A percentile compares a stretch with the other conserved stretches of the same genome.
phyloP scores from a whole-genome alignment of 768 basidiomycete genomes.

The Lentinus tigrinus region DNA sequence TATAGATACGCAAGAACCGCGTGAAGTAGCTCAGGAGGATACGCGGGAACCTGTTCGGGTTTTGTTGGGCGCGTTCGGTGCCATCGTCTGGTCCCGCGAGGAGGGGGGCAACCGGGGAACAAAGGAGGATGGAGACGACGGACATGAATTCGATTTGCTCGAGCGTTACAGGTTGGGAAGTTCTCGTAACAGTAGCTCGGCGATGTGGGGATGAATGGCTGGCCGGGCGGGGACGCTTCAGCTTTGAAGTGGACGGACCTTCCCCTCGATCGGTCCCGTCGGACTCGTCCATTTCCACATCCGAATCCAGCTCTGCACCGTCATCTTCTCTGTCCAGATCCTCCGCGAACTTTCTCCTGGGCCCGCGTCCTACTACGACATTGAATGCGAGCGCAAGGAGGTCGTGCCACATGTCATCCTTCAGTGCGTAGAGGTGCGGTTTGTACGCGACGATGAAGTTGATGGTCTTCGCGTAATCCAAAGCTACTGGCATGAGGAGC shows the following conservation, averaged over 20 bases:
- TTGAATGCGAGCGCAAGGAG: slow-evolving; percentile 76
- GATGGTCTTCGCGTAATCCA: slow-evolving; percentile 82
- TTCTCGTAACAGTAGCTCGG: neutral
- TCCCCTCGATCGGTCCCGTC: neutral
- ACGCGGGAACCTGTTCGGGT: slow-evolving; percentile 35
- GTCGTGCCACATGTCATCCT: slow-evolving; percentile 60
- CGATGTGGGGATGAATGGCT: neutral
- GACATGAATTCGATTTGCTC: slow-evolving; percentile 75
- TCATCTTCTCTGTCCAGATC: slow-evolving; percentile 29
- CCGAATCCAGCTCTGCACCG: slow-evolving; percentile 29
- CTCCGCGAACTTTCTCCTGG: slow-evolving; percentile 35
- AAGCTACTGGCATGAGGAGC: slow-evolving; percentile 62
- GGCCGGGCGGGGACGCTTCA: neutral
- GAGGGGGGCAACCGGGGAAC: slow-evolving; percentile 58
- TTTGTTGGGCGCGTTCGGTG: neutral
- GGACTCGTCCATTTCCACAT: slow-evolving; percentile 31
- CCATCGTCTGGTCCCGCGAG: slow-evolving; percentile 34
- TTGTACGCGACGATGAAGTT: slow-evolving; percentile 59
- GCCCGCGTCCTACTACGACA: slow-evolving; percentile 63
- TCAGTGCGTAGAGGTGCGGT: slow-evolving; percentile 80
- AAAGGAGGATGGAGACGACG: slow-evolving; percentile 58
- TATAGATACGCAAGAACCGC: slow-evolving; percentile 65
- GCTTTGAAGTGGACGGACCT: neutral
- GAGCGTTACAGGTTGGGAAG: slow-evolving; percentile 31
- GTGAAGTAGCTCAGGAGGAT: slow-evolving; percentile 59